Base-by-base conservation (phyloP, 331 rosid species). In the Malus hybrid region DNA sequence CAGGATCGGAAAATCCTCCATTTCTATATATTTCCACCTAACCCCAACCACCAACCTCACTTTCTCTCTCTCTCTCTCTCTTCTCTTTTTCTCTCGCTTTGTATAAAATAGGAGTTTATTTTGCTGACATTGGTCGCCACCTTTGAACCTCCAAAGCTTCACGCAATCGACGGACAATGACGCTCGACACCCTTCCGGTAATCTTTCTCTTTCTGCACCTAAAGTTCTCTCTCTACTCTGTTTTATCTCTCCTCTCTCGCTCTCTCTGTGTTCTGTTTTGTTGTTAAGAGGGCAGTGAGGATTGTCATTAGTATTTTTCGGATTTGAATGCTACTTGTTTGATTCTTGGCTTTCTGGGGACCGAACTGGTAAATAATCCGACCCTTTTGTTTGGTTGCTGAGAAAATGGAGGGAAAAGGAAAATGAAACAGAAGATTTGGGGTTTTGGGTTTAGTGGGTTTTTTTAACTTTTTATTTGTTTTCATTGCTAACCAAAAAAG, bases 101-200 rank as follows among this genome's bases (percentile, higher is more conserved):
- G 24, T 24, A 24, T 24, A 24, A 1, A 24, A 48, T 14, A 15
- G 11, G 42, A 7, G 10, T 34, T 34, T 8, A 10, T 34, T 34
- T 34, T 7, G 42, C 10, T 34, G 10, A 10, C 10, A 34, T 34
- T 34, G 42, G 19, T 34, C 12, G 28, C 71, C 67, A 39, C 42
- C 27, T 61, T 67, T 10, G 60, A 65, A 68, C 44, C 62, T 72
- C 10, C 71, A 24, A 55, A 55, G 20, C 44, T 59, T 3, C 64
- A 80, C 72, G 63, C 39, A 52, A 77, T 65, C 5, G 46, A 28
- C 31, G 3, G 39, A 22, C 59, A 79, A 87, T 87, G 86, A 77
- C 82, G 27, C 79, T 77, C 78, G 6, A 67, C 77, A 77, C 78
- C 65, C 12, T 57, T 31, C 75, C 83, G 83, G 85, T 85, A 77